Percentiles rank a stretch among this genome's conserved stretches.
These are phyloP conservation scores for Rutidosis leptorrhynchoides DNA, from an alignment of 129 eudicot species.

Conservation along the genomic window DNA sequence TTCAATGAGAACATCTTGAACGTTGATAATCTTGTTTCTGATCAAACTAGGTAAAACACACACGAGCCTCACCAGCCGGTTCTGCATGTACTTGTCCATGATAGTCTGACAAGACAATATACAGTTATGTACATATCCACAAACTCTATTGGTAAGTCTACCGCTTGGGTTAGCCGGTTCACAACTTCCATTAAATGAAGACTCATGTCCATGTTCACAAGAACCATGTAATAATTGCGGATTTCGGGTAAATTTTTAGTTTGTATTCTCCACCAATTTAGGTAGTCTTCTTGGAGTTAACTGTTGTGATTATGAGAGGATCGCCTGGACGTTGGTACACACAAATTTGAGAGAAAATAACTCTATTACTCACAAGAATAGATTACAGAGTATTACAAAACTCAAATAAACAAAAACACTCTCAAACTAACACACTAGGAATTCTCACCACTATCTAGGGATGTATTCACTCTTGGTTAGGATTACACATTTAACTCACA, in stretches of 20 bases:
- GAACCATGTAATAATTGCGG: conserved; percentile 77
- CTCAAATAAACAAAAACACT: too few species aligned
- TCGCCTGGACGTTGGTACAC: too few species aligned
- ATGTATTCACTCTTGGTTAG: too few species aligned
- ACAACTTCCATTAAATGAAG: conserved; percentile 99
- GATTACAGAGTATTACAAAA: too few species aligned
- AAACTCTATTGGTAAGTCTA: conserved; percentile 91
- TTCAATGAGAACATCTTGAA: conserved; percentile 86
- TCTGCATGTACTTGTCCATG: conserved; percentile 97
- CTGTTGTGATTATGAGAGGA: too few species aligned
- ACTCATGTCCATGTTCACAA: conserved; percentile 98
- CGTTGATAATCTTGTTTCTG: conserved; percentile 86
- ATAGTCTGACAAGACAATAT: conserved; percentile 84
- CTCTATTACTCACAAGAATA: too few species aligned
- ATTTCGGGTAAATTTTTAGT: conserved; percentile 81
- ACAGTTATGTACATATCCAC: conserved; percentile 93
- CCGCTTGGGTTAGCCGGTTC: conserved; percentile 87
- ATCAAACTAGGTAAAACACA: conserved; percentile 94
- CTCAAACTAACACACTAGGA: too few species aligned
- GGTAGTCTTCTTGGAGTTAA: conserved; percentile 88
- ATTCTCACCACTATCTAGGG: too few species aligned
- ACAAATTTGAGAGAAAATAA: too few species aligned
- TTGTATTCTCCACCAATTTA: conserved; percentile 89
- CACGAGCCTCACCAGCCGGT: conserved; percentile 83
- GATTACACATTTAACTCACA: too few species aligned